Conservation (phyloP, 257 asterid species). For the Euphrasia confusa region DNA sequence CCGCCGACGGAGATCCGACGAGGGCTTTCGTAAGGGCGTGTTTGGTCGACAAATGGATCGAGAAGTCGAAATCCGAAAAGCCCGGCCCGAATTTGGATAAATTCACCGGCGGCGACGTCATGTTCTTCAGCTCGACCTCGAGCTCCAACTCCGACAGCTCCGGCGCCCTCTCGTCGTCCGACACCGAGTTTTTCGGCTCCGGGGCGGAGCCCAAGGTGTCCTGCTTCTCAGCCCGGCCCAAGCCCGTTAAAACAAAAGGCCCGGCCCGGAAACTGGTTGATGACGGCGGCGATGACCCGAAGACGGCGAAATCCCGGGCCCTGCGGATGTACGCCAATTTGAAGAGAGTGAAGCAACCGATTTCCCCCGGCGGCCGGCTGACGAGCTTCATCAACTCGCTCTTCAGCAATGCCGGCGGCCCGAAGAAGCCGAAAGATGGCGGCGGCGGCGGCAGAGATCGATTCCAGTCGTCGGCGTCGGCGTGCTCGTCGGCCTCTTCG, state of each 20-base stretch:
- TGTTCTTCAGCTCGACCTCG: constrained; percentile 71
- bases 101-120: constrained; percentile 30
- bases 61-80: constrained; percentile 34
- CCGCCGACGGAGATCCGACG: constrained; percentile 31
- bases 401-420: constrained; percentile 32
- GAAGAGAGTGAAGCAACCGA: constrained; percentile 75
- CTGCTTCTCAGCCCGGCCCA: constrained; percentile 43
- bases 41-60: constrained; percentile 67
- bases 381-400: constrained; percentile 55
- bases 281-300: constrained; percentile 26
- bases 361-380: constrained; percentile 71
- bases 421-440: constrained; percentile 38
- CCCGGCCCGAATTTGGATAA: constrained; percentile 17
- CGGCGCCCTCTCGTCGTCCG: constrained; percentile 63
- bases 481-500: constrained; percentile 61
- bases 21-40: constrained; percentile 34
- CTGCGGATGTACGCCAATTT: constrained; percentile 53
- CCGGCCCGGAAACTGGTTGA: constrained; percentile 3
- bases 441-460: not conserved
- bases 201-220: constrained; percentile 33
- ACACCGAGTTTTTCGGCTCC: constrained; percentile 52
- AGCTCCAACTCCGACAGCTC: constrained; percentile 71
- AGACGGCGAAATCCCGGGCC: constrained; percentile 52
- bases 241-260: constrained; percentile 33
- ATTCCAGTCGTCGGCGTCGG: not conserved